These are phyloP conservation scores for Mycena haematopus DNA, from an alignment of 768 basidiomycete genomes.

Conservation along the genomic window DNA sequence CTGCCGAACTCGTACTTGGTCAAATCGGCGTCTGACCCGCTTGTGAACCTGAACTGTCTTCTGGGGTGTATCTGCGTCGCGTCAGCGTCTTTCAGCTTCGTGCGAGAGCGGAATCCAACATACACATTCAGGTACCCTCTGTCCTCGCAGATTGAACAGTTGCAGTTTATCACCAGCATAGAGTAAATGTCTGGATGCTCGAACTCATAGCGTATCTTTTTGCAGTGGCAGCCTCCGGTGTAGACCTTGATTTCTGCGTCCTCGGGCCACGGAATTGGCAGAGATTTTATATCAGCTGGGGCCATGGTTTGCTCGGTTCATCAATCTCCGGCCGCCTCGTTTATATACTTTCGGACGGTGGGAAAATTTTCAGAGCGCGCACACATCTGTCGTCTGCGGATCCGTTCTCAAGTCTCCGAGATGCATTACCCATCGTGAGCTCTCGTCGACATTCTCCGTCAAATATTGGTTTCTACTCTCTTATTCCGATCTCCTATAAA, in stretches of 20 bases:
- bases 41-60: conserved; percentile 20
- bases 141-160: conserved; percentile 25
- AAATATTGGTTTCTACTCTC: too few relatives aligned
- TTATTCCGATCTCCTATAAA: neutral
- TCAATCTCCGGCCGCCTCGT: neutral
- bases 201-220: conserved; percentile 25
- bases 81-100: neutral
- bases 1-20: conserved; percentile 5
- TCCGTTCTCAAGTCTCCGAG: too few relatives aligned
- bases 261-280: conserved; percentile 27
- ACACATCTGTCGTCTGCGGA: too few relatives aligned
- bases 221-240: conserved; percentile 28
- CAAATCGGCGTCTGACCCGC: conserved; percentile 11
- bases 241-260: conserved; percentile 3
- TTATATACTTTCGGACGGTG: neutral
- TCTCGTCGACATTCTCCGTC: too few relatives aligned
- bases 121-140: conserved; percentile 20
- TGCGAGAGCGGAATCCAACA: conserved; percentile 2
- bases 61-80: conserved; percentile 4
- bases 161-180: conserved; percentile 17
- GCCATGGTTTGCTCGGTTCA: neutral
- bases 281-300: neutral
- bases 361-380: too few relatives aligned
- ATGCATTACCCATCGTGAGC: too few relatives aligned
- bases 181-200: conserved; percentile 22